Base-by-base conservation (phyloP, 345 rosid genomes). In the Populus simonii region DNA sequence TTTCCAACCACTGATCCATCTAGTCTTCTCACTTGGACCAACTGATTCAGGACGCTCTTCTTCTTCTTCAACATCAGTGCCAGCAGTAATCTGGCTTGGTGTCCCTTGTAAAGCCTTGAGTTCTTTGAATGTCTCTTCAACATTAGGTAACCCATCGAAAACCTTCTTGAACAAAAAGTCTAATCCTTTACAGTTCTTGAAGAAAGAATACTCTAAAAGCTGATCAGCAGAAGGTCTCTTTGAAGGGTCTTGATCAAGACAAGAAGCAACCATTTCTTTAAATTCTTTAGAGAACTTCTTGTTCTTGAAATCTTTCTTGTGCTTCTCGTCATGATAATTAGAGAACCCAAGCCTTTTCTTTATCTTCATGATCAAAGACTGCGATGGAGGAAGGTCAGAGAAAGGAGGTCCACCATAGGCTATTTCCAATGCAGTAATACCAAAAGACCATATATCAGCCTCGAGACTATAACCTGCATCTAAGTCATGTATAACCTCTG, bases 1-100 rank as follows among this genome's bases (percentile, higher is more conserved):
- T 31, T 93, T 93, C 99, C 99, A 95, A 17, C 97, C 98, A 45
- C 99, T 92, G 55, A 93, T 92, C 80, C 99, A 92, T 67, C 98
- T 89, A 20, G 82, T 85, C 84, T 85, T 92, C 71, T 73, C 87
- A 18, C 45, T 61, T 17, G 72, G 65, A 49, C 36, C 74, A 39
- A 6, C 76, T 13, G 36, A 7, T n/a, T 53, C 68, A 43, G 47
- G 47, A 43, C 47, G 47, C 47, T 43, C 47, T 43, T 43, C 47
- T 43, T 43, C 47, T 43, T 43, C 47, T 43, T 43, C 47, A 59
- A 72, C 57, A 16, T 45, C 83, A 31, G 7, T 68, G 22, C 68
- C 81, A 53, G 70, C 73, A 49, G 23, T 82, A 8, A 49, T 68
- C 68, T 72, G 71, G n/a, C 22, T 29, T 47, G 22, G 27, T 51